Percentiles rank a stretch among this genome's conserved stretches.
Conservation (phyloP, 139 green algal species). For the Chlamydomonas eustigma region DNA sequence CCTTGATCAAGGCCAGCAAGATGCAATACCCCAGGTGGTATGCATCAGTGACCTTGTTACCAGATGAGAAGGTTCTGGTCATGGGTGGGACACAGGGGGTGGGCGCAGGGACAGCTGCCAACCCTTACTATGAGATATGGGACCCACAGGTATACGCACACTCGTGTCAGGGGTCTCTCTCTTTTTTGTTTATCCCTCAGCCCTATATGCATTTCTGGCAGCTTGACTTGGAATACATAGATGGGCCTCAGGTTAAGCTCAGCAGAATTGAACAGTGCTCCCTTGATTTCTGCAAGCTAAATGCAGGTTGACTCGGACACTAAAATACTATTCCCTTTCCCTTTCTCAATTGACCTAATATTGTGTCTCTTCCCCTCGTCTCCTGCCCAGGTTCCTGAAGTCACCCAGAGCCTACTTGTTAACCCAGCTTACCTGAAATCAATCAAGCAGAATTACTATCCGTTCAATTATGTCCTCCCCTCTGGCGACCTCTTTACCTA, state of each 20-base stretch:
- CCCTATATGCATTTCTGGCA: too few species aligned
- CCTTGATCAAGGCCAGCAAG: slow-evolving; percentile 7
- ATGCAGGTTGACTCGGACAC: too few species aligned
- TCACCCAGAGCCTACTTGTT: slow-evolving; percentile 6
- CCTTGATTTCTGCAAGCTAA: too few species aligned
- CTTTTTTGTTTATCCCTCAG: too few species aligned
- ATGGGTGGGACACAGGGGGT: slow-evolving; percentile 40
- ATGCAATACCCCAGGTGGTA: slow-evolving; percentile 20
- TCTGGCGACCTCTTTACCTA: slow-evolving; percentile 32
- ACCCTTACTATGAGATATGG: slow-evolving; percentile 37
- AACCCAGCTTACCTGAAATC: slow-evolving; percentile 13
- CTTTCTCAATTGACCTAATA: too few species aligned
- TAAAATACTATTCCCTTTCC: too few species aligned
- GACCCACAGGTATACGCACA: neutral
- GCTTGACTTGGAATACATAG: too few species aligned
- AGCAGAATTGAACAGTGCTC: too few species aligned
- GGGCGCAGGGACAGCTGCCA: slow-evolving; percentile 28
- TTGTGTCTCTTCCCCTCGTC: too few species aligned
- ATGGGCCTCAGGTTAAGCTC: too few species aligned
- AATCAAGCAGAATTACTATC: slow-evolving; percentile 33
- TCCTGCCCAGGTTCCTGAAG: neutral
- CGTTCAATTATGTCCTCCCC: slow-evolving; percentile 34
- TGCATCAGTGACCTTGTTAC: slow-evolving; percentile 28
- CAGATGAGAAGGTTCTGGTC: slow-evolving; percentile 24
- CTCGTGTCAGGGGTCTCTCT: neutral